These are phyloP conservation scores for Tardiomyces depauwii DNA, from an alignment of 1,139 yeast genomes.

Conservation along the genomic window DNA sequence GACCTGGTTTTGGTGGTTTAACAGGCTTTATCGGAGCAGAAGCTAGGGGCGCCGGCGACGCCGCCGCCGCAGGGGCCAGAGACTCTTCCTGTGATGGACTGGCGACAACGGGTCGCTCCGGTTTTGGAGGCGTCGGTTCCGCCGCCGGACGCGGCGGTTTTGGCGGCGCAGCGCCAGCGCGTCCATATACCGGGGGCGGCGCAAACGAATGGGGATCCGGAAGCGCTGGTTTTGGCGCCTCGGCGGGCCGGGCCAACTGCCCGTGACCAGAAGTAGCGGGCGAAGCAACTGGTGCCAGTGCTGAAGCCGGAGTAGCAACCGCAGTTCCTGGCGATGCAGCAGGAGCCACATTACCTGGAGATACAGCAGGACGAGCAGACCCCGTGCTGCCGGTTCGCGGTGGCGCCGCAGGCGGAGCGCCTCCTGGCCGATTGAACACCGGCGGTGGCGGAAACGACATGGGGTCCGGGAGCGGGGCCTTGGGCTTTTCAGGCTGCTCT, in stretches of 20 bases:
- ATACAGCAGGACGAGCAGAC: slow-evolving; percentile 1
- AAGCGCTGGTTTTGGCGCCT: slow-evolving; percentile 2
- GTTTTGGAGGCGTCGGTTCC: slow-evolving; percentile 4
- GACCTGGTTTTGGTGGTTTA: slow-evolving; percentile 1
- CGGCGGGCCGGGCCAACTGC: not conserved
- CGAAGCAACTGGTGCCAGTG: slow-evolving; percentile 2
- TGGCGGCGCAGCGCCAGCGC: slow-evolving; percentile 4
- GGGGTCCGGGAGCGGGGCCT: slow-evolving; percentile 30
- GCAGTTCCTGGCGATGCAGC: slow-evolving; percentile 3
- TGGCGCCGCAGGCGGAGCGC: too few species aligned
- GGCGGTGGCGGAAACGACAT: slow-evolving; percentile 37
- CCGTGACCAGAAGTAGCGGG: not conserved
- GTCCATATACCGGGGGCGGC: slow-evolving; percentile 13
- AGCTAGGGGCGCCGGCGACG: not conserved
- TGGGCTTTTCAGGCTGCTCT: slow-evolving; percentile 4
- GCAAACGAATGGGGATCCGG: slow-evolving; percentile 9
- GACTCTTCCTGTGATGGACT: too few species aligned
- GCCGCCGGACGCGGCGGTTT: slow-evolving; percentile 1
- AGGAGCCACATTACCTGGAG: slow-evolving; percentile 2
- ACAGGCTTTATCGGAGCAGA: slow-evolving; percentile 6
- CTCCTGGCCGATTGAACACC: slow-evolving; percentile 6
- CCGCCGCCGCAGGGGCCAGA: slow-evolving; percentile 5
- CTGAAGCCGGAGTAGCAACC: slow-evolving; percentile 8
- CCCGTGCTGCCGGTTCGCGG: not conserved
- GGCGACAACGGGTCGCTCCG: slow-evolving; percentile 5